phyloP scores from a whole-genome alignment of 2,329 filamentous ascomycete genomes.

The Calycina marina region DNA sequence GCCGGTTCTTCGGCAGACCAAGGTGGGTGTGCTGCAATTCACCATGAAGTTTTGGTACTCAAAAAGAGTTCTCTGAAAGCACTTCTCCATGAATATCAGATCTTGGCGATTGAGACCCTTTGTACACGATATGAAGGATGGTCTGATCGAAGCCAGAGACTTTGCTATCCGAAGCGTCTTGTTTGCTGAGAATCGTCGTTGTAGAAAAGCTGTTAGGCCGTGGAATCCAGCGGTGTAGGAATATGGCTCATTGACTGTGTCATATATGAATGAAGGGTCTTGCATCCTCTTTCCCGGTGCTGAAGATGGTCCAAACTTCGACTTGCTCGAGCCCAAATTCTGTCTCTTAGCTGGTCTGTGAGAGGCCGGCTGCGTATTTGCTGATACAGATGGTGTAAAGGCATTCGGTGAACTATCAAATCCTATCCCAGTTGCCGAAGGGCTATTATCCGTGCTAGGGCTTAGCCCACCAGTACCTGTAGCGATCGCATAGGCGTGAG shows the following conservation, averaged over 20 bases:
- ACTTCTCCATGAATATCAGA: conserved; percentile 94
- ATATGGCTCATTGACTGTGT: conserved; percentile 80
- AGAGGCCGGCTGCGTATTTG: conserved; percentile 10
- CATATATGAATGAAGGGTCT: conserved; percentile 77
- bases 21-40: conserved; percentile 74
- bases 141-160: conserved; percentile 76
- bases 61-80: conserved; percentile 80
- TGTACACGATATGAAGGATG: conserved; percentile 84
- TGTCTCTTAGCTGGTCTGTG: conserved; percentile 18
- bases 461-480: conserved; percentile 46
- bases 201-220: conserved; percentile 65
- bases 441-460: conserved; percentile 49
- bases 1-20: conserved; percentile 82
- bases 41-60: conserved; percentile 91
- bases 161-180: conserved; percentile 75
- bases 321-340: conserved; percentile 12
- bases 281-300: conserved; percentile 36
- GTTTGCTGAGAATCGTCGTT: conserved; percentile 61
- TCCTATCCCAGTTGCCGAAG: conserved; percentile 35
- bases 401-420: conserved; percentile 41
- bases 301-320: conserved; percentile 19
- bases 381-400: conserved; percentile 11
- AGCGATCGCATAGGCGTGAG: conserved; percentile 50
- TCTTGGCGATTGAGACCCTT: conserved; percentile 80
- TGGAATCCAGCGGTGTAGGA: conserved; percentile 86